Percentiles rank a stretch among this genome's conserved stretches.
These are phyloP conservation scores for Echeveria elegans DNA, from an alignment of 164 flowering plant species.

Conservation along the genomic window DNA sequence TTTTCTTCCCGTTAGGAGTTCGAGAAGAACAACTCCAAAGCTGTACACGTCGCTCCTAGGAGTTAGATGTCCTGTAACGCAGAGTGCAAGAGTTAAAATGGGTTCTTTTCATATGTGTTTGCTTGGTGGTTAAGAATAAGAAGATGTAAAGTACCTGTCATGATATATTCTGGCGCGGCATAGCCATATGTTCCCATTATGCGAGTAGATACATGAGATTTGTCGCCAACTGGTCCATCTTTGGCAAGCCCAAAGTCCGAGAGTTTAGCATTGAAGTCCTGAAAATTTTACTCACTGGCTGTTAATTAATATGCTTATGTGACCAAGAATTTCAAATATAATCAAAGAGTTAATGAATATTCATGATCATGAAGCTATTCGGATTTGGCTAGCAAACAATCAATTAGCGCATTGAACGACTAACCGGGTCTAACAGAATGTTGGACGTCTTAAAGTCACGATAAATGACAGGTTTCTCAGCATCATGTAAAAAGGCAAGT, in stretches of 20 bases:
- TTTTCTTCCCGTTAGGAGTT: constrained; percentile 77
- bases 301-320: background rate
- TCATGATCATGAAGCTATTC: too few species aligned
- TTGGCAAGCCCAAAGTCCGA: constrained; percentile 90
- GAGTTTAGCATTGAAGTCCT: constrained; percentile 83
- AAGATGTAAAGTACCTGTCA: constrained; percentile 46
- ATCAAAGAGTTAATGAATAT: too few species aligned
- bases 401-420: constrained; percentile 11
- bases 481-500: constrained; percentile 91
- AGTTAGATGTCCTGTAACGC: constrained; percentile 61
- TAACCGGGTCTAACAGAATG: constrained; percentile 69
- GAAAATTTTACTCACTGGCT: background rate
- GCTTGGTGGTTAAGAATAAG: background rate
- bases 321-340: too few species aligned
- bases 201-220: constrained; percentile 85
- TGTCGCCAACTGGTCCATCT: constrained; percentile 84
- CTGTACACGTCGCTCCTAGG: constrained; percentile 86
- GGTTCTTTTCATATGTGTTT: background rate
- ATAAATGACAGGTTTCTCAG: constrained; percentile 85
- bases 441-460: constrained; percentile 94
- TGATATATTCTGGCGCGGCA: constrained; percentile 85
- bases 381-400: background rate
- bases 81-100: background rate
- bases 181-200: constrained; percentile 91
- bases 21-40: constrained; percentile 80